Evolutionary conservation across 345 rosid species (phyloP), one percentile per base, ranked within the genome.

Genomic region (Dipteronia sinensis): DNA sequence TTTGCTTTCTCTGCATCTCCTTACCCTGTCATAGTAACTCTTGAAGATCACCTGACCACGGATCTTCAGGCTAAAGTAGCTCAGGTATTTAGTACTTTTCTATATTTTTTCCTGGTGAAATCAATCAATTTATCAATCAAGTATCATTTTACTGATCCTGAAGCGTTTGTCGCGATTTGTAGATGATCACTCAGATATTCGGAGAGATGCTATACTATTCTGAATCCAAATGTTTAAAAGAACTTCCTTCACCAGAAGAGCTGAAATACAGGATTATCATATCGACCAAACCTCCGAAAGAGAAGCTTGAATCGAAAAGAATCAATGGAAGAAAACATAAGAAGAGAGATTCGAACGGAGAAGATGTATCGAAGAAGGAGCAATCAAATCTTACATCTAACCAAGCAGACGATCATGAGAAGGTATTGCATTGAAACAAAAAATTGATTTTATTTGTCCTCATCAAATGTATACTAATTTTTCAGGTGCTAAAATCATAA

Each of bases 21-120:
- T 6, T 93, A 84, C 71, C 95, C 97, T 15, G 91, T 93, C 31
- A 88, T 93, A 22, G 83, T 93, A 51, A 91, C 97, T 75, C 90
- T 93, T 2, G 97, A 91, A 81, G 95, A 91, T 81, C 95, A 93
- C 78, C 87, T 93, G 71, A 87, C 87, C 1, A 80, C 92, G n/a
- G 87, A 86, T 77, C 94, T 93, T 80, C 97, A 86, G 59, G 87
- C 79, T 3, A 87, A 91, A 93, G 94, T 88, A 81, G 95, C 97
- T 73, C 84, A 91, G 93, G 46, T 42, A 34, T 34, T 34, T 34
- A 34, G 97, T 89, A 72, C 42, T 79, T 85, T 73, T 29, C 56
- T 15, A 11, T 47, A 47, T 31, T 47, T 69, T 83, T 72, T 68
- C 74, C 42, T 3, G 40, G 17, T 25, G 44, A 44, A 63, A 31